Evolutionary conservation across 352 stramenopile genomes (phyloP), one percentile per base, ranked within the genome.

Genomic region (Peronospora farinosa): DNA sequence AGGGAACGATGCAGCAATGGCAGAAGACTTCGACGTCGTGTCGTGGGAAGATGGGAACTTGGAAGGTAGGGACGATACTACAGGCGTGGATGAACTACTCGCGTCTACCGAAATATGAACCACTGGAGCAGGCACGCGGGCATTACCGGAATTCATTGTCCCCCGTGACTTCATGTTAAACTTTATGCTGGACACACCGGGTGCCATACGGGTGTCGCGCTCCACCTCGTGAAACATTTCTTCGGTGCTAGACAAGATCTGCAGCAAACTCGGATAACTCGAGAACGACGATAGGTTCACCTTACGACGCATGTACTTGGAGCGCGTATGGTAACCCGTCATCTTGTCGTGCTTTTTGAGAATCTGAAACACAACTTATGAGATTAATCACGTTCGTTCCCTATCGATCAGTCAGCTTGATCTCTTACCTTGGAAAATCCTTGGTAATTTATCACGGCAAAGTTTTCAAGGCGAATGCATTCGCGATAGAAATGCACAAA

Each of bases 331-430:
- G 59, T 88, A 87, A n/a, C 79, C 79, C 21, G 79, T 91, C 63
- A 85, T 83, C 47, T 88, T 88, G 66, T 91, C 79, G 48, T 91
- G 79, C 47, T 91, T 91, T 48, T 91, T 91, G 10, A 91, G 50
- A 44, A 91, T 91, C 78, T 68, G 37, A 12, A 43, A 39, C 5
- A 33, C n/a, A 41, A 28, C 11, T 27, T 33, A 41, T 25, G 49
- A 37, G 12, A 28, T 51, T 48, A 39, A 27, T 19, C 27, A 23
- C 30, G 9, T 2, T 3, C 15, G 4, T 13, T 13, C 7, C 5
- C 2, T 13, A 1, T 30, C 13, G 8, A 11, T 23, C 15, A 37
- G 12, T 15, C n/a, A 7, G 0, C 13, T 47, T 13, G 6, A 16
- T 31, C 16, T 25, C 27, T 43, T 36, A 86, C 75, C 70, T 91